Conservation (phyloP, 2,329 filamentous ascomycete genomes). For the Allantophomopsis cytisporea region DNA sequence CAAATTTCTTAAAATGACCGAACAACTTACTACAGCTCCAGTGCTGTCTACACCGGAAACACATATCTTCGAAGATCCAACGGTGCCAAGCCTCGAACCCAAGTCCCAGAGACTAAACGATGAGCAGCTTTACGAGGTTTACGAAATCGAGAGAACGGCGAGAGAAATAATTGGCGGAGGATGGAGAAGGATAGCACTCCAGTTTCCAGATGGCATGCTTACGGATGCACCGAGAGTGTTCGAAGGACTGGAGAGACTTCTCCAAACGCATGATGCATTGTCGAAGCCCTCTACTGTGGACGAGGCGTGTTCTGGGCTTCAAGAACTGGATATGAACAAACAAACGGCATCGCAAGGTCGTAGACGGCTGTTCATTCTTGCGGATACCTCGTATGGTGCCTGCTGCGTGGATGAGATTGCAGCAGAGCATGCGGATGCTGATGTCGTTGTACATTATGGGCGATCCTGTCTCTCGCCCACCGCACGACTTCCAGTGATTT, state of each 20-base stretch:
- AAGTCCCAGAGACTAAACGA: slow-evolving; percentile 23
- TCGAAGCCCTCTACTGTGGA: slow-evolving; percentile 3
- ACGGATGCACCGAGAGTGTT: slow-evolving; percentile 73
- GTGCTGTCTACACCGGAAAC: slow-evolving; percentile 52
- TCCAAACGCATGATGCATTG: slow-evolving; percentile 19
- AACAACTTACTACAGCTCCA: slow-evolving; percentile 34
- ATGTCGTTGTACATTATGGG: slow-evolving; percentile 90
- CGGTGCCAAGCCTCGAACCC: slow-evolving; percentile 7
- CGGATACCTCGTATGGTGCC: slow-evolving; percentile 90
- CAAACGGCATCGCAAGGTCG: slow-evolving; percentile 14
- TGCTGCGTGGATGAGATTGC: slow-evolving; percentile 97
- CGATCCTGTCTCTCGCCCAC: slow-evolving; percentile 86
- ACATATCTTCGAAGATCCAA: slow-evolving; percentile 38
- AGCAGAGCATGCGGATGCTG: slow-evolving; percentile 81
- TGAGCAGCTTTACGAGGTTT: slow-evolving; percentile 60
- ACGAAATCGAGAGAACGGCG: slow-evolving; percentile 75
- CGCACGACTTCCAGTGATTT: slow-evolving; percentile 72
- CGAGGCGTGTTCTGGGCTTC: not conserved
- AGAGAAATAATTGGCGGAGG: slow-evolving; percentile 56
- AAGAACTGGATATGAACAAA: slow-evolving; percentile 3
- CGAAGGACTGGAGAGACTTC: slow-evolving; percentile 41
- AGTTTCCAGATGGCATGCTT: slow-evolving; percentile 92
- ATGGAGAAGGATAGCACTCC: slow-evolving; percentile 73
- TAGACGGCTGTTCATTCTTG: slow-evolving; percentile 62
- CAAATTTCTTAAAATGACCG: slow-evolving; percentile 22